Conservation (phyloP, 208 protist species). For the Trichomonas gallinae region DNA sequence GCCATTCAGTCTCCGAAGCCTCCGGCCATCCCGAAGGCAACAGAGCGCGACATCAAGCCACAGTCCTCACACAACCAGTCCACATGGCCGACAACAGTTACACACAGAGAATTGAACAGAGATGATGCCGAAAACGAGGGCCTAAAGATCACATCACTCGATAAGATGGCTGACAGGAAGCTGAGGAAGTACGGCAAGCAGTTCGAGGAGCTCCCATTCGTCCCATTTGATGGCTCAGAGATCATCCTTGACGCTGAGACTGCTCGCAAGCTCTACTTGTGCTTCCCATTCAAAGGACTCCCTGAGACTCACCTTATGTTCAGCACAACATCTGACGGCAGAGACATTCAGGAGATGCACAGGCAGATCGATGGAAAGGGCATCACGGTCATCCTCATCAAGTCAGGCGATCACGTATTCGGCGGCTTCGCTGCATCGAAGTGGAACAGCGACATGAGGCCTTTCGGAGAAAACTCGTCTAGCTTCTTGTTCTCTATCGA, state of each 20-base stretch:
- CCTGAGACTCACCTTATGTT: not conserved
- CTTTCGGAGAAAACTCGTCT: not conserved
- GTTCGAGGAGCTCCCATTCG: not conserved
- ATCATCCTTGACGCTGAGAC: not conserved
- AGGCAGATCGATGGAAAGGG: not conserved
- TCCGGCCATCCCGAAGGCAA: not conserved
- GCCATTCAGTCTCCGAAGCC: not conserved
- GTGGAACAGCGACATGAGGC: not conserved
- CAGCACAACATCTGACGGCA: not conserved
- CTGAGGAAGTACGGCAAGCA: not conserved
- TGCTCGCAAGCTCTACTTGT: not conserved
- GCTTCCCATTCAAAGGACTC: not conserved
- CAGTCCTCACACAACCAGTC: not conserved
- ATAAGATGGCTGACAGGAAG: not conserved
- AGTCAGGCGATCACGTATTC: not conserved
- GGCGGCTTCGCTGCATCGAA: not conserved
- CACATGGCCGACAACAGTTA: not conserved
- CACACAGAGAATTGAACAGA: not conserved
- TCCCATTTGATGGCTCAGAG: not conserved
- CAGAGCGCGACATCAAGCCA: too few relatives aligned
- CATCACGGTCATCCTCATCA: not conserved
- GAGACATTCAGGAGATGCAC: not conserved
- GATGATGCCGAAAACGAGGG: not conserved
- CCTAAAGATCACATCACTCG: not conserved
- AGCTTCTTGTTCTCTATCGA: not conserved